phyloP scores from a whole-genome alignment of 345 rosid species.

The Aurinia saxatilis region DNA sequence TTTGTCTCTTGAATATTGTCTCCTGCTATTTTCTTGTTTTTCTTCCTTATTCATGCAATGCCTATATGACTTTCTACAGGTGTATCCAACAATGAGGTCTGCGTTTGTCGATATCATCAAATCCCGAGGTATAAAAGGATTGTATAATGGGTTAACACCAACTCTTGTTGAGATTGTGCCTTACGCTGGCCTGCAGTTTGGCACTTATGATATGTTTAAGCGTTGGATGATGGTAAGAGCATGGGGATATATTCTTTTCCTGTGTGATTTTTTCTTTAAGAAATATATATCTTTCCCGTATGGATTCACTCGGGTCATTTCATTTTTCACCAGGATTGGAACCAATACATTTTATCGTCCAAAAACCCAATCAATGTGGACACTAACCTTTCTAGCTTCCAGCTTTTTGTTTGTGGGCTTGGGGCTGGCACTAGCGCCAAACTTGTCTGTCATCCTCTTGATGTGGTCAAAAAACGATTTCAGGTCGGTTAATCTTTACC shows the following conservation, averaged over 20 bases:
- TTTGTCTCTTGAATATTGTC: slow-evolving; percentile 15
- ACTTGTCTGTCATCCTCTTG: slow-evolving; percentile 99
- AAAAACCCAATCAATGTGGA: slow-evolving; percentile 29
- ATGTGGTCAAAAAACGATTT: slow-evolving; percentile 92
- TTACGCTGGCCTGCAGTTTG: slow-evolving; percentile 96
- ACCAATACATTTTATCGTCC: slow-evolving; percentile 34
- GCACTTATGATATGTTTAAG: slow-evolving; percentile 88
- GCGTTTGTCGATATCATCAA: slow-evolving; percentile 63
- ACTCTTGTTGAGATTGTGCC: slow-evolving; percentile 93
- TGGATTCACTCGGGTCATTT: not conserved
- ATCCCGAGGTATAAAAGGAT: slow-evolving; percentile 74
- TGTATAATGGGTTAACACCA: slow-evolving; percentile 90
- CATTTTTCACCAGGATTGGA: slow-evolving; percentile 56
- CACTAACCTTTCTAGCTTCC: slow-evolving; percentile 60
- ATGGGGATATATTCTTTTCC: not conserved
- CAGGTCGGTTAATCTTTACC: slow-evolving; percentile 47
- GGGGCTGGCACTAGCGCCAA: slow-evolving; percentile 96
- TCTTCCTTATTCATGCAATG: not conserved
- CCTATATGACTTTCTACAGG: slow-evolving; percentile 34
- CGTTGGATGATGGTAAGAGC: slow-evolving; percentile 75
- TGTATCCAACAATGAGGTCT: slow-evolving; percentile 95
- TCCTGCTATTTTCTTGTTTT: not conserved
- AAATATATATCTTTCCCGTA: not conserved
- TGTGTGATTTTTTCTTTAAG: not conserved
- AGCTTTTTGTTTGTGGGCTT: slow-evolving; percentile 80